Evolutionary conservation across 768 basidiomycete genomes (phyloP), one percentile per base, ranked within the genome.

Genomic region (Boletus rubescentipes): DNA sequence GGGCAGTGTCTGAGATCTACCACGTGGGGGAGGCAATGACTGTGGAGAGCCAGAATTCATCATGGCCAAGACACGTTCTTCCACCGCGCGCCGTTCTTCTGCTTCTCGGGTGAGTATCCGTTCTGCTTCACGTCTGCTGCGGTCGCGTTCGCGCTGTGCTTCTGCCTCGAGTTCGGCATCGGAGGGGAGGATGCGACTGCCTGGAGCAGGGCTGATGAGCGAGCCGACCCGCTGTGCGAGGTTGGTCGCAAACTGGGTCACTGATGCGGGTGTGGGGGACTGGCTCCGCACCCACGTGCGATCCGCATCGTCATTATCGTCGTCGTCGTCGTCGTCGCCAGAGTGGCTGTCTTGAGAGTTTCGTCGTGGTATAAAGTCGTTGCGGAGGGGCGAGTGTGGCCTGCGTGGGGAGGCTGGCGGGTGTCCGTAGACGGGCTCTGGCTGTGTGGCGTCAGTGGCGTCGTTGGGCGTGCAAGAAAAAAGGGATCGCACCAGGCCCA

Each of bases 121-220:
- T 67, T 93, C 91, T 1, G 91, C 91, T 66, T 92, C 89, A 36
- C 83, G 76, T 53, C 91, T 74, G 59, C 86, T 87, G 39, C 77
- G 73, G 60, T 92, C 91, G 40, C 91, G 81, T 66, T 92, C 90
- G 26, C 83, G 74, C 54, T 86, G 81, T 9, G 89, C 90, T 57
- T 91, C 87, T 3, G 87, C 89, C 70, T 92, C 91, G 9, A 93
- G 71, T 65, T 93, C 88, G 1, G 86, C 88, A 63, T 91, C 89
- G 2, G 85, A 81, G 2, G 81, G 87, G 20, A 80, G 71, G 8
- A 75, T 72, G 39, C 76, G 76, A 15, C 73, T 73, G 5, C 61
- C 62, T 7, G 77, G 71, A 4, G 81, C 78, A 41, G 77, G 78
- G 38, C 76, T 80, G 52, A 91, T 81, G 52, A 91, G 75, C 16